A percentile compares a stretch with the other conserved stretches of the same genome.
These are phyloP conservation scores for Diplosphaera chodatii DNA, from an alignment of 139 green algal species.

Conservation along the genomic window DNA sequence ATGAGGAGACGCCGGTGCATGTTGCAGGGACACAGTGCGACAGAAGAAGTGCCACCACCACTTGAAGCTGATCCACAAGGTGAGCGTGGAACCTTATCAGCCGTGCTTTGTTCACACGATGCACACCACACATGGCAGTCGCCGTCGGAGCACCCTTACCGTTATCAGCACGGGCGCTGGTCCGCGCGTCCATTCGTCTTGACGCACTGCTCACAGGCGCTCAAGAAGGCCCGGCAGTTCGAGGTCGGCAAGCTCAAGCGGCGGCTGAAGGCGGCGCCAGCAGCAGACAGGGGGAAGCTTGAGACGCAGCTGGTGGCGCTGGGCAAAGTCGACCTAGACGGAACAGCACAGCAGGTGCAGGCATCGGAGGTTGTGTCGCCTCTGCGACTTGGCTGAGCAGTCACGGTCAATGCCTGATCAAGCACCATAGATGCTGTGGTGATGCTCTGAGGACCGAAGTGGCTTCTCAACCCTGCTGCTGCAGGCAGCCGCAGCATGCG, in stretches of 20 bases:
- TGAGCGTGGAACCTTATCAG: not conserved
- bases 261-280: not conserved
- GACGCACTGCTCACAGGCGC: not conserved
- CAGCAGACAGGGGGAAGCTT: not conserved
- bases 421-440: not conserved
- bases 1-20: no score
- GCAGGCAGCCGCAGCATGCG: not conserved
- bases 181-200: no score
- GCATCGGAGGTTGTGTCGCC: no score
- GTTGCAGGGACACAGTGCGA: not conserved
- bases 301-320: not conserved
- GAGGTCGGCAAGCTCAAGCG: not conserved
- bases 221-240: constrained; percentile 2
- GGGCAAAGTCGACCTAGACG: not conserved
- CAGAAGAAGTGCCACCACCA: not conserved
- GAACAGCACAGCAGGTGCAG: no score
- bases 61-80: not conserved
- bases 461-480: no score
- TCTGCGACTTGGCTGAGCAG: no score
- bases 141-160: no score
- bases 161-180: no score
- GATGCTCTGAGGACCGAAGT: no score
- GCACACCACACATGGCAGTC: not conserved
- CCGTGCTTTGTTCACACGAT: not conserved
- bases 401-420: no score